Evolutionary conservation across 352 stramenopile genomes (phyloP), one percentile per base, ranked within the genome.

Genomic region (Pythium rhizo-oryzae): DNA sequence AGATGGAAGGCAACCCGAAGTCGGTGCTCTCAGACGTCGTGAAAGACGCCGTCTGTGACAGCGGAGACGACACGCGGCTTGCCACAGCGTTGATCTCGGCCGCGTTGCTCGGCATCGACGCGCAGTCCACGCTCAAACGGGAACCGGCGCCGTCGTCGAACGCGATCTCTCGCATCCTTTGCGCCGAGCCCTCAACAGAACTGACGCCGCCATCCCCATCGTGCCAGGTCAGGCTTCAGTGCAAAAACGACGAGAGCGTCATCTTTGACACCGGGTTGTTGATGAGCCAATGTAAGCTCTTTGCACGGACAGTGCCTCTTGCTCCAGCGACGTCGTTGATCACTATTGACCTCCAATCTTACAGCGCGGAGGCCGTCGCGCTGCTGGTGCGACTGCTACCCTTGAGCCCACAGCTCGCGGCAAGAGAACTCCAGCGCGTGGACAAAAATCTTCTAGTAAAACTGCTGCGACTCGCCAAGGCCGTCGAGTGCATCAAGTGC

Each of bases 61-160:
- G 69, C 44, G 61, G 69, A 13, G 55, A 59, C 4, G 67, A 63
- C 12, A 49, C 41, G 0, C 49, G 35, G 24, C 57, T 82, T 12
- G 69, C 76, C 6, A 55, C 64, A 8, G 66, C 70, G 5, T 15
- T 86, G 16, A 61, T 86, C 5, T 58, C 70, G 4, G 55, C 62
- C 16, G 61, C 62, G 8, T 28, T 77, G 24, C 69, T 68, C 21
- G 76, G 62, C 21, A 64, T 62, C 30, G 79, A 84, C 51, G 75
- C 74, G 25, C 75, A 62, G 35, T 86, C 79, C 4, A 77, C 71
- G 16, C 66, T 86, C 12, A 81, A 79, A 54, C 72, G 83, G n/a
- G 65, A 80, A 21, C 9, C 30, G 15, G 13, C 11, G 16, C 23
- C 19, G 44, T 5, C 60, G 39, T 54, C 47, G 13, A 62, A 37